Evolutionary conservation across 345 rosid genomes (phyloP), one percentile per base, ranked within the genome.

Genomic region (Lenwebbia sp.): DNA sequence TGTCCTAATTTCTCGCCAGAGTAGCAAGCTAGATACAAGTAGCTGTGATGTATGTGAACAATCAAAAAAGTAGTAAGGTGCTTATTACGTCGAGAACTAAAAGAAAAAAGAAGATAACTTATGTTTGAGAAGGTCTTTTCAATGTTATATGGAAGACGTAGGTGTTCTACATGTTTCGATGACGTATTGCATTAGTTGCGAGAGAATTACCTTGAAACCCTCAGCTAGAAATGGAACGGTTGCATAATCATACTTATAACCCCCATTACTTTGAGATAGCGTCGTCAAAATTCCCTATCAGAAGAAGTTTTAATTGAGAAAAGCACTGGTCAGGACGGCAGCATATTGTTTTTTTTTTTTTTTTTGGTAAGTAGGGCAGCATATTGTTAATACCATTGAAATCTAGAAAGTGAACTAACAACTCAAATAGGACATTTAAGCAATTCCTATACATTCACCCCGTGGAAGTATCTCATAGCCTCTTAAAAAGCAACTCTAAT

Each of bases 161-260:
- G 40, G 6, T 1, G 26, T 10, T 50, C 52, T 50, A 12, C 52
- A 50, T 37, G 78, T 70, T 70, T 70, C 47, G 44, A 70, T 33
- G 47, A 33, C 12, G 9, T 2, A 33, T 70, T 33, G 47, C 25
- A 70, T 23, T 70, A 19, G 44, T 33, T 70, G 37, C 21, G 25
- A 70, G 25, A 70, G 47, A 87, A 85, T 26, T 88, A 95, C 99
- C 99, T 98, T 98, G 30, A 93, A 94, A 84, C 93, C 92, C 91
- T 98, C 98, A 5, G 99, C 99, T 51, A 98, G 96, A 92, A 96
- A 98, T 2, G 98, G 99, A 87, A 98, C 94, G 15, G 99, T 98
- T 1, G 99, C 99, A 85, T 95, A 98, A 86, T 98, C 98, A 85
- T 96, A 96, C 86, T 91, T 90, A 83, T 98, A 98, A 62, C 89